phyloP scores from a whole-genome alignment of 495 filamentous ascomycete genomes.

The Aspergillus egyptiacus region DNA sequence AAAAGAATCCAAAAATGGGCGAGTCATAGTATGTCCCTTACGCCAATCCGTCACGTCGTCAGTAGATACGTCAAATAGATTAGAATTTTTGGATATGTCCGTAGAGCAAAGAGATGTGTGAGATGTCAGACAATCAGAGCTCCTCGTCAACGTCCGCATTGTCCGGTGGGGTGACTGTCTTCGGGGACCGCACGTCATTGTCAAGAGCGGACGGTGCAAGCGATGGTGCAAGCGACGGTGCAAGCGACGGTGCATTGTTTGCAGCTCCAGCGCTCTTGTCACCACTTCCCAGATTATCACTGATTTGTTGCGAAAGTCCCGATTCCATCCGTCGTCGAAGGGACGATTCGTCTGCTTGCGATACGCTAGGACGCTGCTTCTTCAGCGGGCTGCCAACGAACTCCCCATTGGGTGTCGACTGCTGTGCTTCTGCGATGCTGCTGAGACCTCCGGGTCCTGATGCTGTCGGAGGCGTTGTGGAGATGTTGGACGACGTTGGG shows the following conservation, averaged over 20 bases:
- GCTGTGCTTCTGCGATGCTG: conserved; percentile 23
- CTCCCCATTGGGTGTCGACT: conserved; percentile 36
- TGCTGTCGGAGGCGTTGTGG: conserved; percentile 37
- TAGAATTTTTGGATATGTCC: neutral
- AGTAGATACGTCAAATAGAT: conserved; percentile 3
- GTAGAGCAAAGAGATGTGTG: neutral
- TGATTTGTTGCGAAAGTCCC: conserved; percentile 35
- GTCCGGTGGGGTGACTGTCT: conserved; percentile 2
- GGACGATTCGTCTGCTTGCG: conserved; percentile 52
- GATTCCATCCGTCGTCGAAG: conserved; percentile 43
- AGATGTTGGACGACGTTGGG: conserved; percentile 32
- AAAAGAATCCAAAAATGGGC: conserved; percentile 6
- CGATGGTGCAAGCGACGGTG: neutral
- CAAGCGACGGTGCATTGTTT: neutral
- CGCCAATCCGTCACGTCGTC: conserved; percentile 20
- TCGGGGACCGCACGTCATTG: conserved; percentile 8
- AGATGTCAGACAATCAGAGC: conserved; percentile 23
- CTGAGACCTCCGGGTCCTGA: conserved; percentile 15
- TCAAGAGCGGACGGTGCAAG: neutral
- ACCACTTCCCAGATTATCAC: conserved; percentile 5
- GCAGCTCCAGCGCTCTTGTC: neutral
- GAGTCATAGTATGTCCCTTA: conserved; percentile 6
- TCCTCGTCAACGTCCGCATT: conserved; percentile 39
- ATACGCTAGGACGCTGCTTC: conserved; percentile 69
- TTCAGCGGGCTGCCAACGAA: conserved; percentile 76